Base-by-base conservation (phyloP, 192 early-diverging fungal species). In the Geosiphon pyriformis region DNA sequence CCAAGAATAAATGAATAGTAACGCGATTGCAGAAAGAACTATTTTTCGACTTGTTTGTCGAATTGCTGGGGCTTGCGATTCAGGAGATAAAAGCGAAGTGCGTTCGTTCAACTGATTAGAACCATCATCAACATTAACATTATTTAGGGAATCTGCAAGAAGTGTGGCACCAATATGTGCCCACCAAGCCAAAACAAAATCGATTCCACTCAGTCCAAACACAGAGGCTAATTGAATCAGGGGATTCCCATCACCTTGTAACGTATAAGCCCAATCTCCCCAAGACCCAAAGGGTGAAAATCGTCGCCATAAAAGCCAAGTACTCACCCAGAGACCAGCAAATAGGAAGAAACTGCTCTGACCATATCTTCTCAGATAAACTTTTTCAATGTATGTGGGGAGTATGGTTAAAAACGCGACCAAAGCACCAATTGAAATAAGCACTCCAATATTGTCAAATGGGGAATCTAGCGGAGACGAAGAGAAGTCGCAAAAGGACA, bases 241-340 rank as follows among this genome's bases (percentile, higher is more conserved):
- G 0, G 65, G 35, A 49, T 57, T 37, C 0, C 61, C 61, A 17
- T 27, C 11, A 25, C 31, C 27, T 53, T 67, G 7, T 6, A 67
- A n/a, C 4, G 65, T 31, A 47, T 67, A 67, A 1, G 53, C 25
- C 65, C 65, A 67, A 17, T 67, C 65, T 7, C 65, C 65, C 65
- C 65, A 67, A 2, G 65, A 67, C 8, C 65, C 65, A 18, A 67
- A 42, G 3, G 65, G 65, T 0, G 54, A 57, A 20, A 47, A 67
- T 31, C 54, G 0, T 15, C 65, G 34, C 29, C 33, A 47, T 27
- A 57, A 8, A 11, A 33, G 42, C 53, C 65, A 57, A 0, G 30
- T 8, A 2, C 4, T 2, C 0, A 51, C 57, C 65, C 65, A 67
- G 4, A 67, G 25, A 2, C 17, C 18, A 0, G 65, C 50, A 30